Conservation (phyloP, 176 grass and related monocot species). For the Zoysia japonica region DNA sequence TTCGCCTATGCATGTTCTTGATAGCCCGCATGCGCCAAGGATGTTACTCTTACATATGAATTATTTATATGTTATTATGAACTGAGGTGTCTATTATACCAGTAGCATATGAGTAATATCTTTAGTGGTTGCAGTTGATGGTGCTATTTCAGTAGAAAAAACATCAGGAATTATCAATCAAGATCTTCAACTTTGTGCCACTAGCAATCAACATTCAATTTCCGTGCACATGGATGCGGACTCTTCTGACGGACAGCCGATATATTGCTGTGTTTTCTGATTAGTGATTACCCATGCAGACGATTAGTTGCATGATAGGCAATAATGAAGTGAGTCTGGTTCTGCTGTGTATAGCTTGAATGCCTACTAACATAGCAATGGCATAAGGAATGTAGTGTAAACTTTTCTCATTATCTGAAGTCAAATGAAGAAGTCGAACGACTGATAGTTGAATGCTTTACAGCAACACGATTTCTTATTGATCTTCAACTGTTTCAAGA, state of each 20-base stretch:
- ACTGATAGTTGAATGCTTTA: no score
- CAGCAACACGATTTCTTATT: no score
- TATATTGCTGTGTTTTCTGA: neutral
- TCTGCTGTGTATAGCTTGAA: no score
- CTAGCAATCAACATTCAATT: neutral
- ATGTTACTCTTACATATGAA: neutral
- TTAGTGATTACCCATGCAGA: neutral
- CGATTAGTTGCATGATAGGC: neutral
- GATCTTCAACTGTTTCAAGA: no score
- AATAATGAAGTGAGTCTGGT: no score
- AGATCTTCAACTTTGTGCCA: neutral
- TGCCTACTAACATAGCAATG: no score
- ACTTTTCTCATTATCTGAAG: no score
- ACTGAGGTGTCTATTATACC: neutral
- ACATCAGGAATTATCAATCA: neutral
- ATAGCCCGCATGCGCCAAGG: neutral
- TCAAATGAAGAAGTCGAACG: no score
- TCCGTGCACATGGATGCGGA: neutral
- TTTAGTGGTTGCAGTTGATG: neutral
- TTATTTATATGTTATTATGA: neutral
- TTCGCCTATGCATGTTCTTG: neutral
- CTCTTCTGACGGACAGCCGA: neutral
- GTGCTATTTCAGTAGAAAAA: neutral
- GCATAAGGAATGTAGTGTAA: neutral
- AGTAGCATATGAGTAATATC: neutral